Evolutionary conservation across 2,329 filamentous ascomycete genomes (phyloP).

Genomic region (Ceratocystis destructans): DNA sequence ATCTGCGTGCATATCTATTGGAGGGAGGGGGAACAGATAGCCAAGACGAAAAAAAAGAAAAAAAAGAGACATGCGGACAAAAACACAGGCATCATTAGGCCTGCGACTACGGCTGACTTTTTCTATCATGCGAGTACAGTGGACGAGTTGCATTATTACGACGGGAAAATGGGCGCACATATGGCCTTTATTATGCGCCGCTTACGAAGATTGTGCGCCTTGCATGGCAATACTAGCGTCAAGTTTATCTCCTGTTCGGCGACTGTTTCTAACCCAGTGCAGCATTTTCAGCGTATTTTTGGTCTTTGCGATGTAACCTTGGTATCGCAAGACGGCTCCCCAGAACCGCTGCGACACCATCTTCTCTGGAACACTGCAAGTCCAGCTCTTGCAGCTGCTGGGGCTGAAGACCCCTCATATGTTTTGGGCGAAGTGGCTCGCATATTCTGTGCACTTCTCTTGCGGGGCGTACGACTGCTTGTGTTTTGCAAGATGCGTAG

Average conservation of each 20-base stretch:
- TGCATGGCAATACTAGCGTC: constrained; percentile 69
- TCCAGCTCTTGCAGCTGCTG: background rate
- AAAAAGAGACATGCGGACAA: background rate
- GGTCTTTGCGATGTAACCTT: constrained; percentile 68
- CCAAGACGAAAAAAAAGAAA: background rate
- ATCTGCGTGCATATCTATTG: background rate
- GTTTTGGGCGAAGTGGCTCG: constrained; percentile 57
- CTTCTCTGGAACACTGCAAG: constrained; percentile 15
- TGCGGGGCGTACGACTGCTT: constrained; percentile 81
- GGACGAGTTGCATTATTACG: constrained; percentile 90
- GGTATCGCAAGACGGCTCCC: constrained; percentile 84
- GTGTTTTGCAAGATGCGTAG: constrained; percentile 82
- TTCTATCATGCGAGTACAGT: constrained; percentile 30
- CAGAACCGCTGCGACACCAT: constrained; percentile 30
- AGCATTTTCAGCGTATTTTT: constrained; percentile 92
- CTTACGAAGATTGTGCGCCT: constrained; percentile 73
- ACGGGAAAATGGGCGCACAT: constrained; percentile 85
- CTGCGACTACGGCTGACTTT: background rate
- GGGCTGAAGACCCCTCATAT: constrained; percentile 10
- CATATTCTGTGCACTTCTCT: constrained; percentile 76
- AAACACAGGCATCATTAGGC: background rate
- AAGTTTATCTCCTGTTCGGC: constrained; percentile 87
- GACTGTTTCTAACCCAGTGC: constrained; percentile 80
- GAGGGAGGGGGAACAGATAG: background rate
- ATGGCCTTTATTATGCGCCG: constrained; percentile 90